Conservation (phyloP, 768 basidiomycete genomes). For the Kwoniella europaea region DNA sequence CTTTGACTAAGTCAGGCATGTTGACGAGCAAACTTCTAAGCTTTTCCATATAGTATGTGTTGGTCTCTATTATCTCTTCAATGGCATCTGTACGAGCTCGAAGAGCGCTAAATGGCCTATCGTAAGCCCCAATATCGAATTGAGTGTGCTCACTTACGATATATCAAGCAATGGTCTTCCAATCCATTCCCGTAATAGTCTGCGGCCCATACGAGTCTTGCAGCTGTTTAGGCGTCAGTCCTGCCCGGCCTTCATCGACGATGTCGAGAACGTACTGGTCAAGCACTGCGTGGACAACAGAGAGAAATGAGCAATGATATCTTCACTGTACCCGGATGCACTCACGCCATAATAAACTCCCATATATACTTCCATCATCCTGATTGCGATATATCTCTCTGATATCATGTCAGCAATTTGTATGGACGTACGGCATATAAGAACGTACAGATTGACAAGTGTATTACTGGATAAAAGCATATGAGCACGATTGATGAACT, state of each 20-base stretch:
- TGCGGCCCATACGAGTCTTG: constrained; percentile 83
- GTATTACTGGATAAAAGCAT: constrained; percentile 92
- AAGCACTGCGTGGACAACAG: constrained; percentile 61
- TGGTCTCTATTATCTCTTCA: constrained; percentile 71
- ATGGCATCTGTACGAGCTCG: constrained; percentile 81
- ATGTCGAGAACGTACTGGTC: constrained; percentile 62
- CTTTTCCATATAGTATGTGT: constrained; percentile 68
- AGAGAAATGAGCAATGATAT: no score
- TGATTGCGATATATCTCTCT: constrained; percentile 91
- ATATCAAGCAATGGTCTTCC: constrained; percentile 79
- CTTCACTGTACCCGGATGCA: background rate
- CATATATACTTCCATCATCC: constrained; percentile 73
- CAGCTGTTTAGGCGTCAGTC: constrained; percentile 60
- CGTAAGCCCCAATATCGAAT: constrained; percentile 6
- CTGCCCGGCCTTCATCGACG: background rate
- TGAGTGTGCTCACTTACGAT: constrained; percentile 60
- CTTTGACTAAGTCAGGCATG: constrained; percentile 85
- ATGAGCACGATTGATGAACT: constrained; percentile 74
- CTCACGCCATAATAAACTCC: constrained; percentile 73
- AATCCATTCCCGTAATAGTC: constrained; percentile 83
- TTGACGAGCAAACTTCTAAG: constrained; percentile 71
- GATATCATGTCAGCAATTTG: background rate
- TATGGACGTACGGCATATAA: background rate
- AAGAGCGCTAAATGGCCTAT: constrained; percentile 64
- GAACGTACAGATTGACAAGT: constrained; percentile 71